Evolutionary conservation across 805 yeast genomes (phyloP), one percentile per base, ranked within the genome.

Genomic region (Starmerella gropengiesseri): DNA sequence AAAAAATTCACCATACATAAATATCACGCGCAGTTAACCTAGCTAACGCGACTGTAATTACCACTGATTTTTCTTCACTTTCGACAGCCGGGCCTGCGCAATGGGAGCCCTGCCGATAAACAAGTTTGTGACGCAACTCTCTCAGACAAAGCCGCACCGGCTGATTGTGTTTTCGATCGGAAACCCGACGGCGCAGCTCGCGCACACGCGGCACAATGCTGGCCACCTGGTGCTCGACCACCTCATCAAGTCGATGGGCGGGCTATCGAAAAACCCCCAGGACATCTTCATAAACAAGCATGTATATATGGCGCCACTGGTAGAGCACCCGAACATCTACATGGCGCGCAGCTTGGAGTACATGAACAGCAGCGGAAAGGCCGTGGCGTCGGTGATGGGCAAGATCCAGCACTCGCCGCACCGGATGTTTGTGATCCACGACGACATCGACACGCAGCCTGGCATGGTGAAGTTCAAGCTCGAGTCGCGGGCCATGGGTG

Each of bases 321-420:
- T 13, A 5, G 41, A 40, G 11, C 37, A 34, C 30, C 47, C 49
- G 11, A 8, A 48, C 19, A 55, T 75, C 22, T 46, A 72, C 8
- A 70, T 71, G 48, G 68, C 74, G 46, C 70, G 78, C 37, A 67
- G 72, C n/a, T 63, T 64, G 13, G 64, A 74, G 1, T 77, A 59
- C 50, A 86, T 86, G 91, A 85, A 85, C 56, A 43, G 70, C 1
- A 77, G 79, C 47, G 94, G 93, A 0, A 55, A 59, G n/a, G 70
- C 76, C 0, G 63, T 81, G 1, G 26, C 22, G 3, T 33, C 49
- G 18, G 49, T 50, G 5, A 53, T 60, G 7, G 69, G 67, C 13
- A 39, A 47, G 57, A 33, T 31, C 19, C 38, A 23, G 17, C 16
- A 21, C n/a, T 22, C 13, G 18, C 17, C 37, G 29, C 47, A 55